Base-by-base conservation (phyloP, 208 protist genomes). In the Strigomonas oncopelti region DNA sequence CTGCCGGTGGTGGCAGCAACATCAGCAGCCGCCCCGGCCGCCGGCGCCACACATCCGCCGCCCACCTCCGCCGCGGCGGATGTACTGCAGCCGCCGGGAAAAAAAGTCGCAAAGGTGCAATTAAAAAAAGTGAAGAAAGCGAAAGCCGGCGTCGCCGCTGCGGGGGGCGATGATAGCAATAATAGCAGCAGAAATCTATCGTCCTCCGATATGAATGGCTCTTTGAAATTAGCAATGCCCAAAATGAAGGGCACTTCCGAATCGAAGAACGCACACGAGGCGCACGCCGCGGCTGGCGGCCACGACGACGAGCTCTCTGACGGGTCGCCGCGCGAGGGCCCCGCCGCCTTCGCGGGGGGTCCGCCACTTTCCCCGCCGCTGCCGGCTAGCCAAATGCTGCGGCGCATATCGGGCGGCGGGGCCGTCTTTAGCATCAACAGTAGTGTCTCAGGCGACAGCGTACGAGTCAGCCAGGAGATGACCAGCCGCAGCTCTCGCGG, bases 401-500 rank as follows among this genome's bases (percentile, higher is more conserved):
- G 42, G 0, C 63, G 31, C 11, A 61, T n/a, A 22, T 31, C 31
- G 54, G 61, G 64, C 65, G n/a, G 32, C 32, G 18, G 9, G 27
- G 14, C 34, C 56, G 53, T 58, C 31, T 61, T 54, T 36, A 59
- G 42, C 60, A 53, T 25, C 38, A 52, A 32, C 52, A 57, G 54
- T 61, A 18, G 56, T 59, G 4, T 71, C 34, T 62, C 52, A 8
- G 53, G 0, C 36, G 0, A 68, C 14, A 83, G 77, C 51, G 9
- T 71, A 18, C 22, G 24, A 3, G 24, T 24, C 22, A 14, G 4
- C 9, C 24, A 24, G 51, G 20, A 24, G 1, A n/a, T 22, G 22
- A 5, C 2, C 22, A 28, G 51, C 51, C 22, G 51, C 51, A 18
- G 51, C 51, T 5, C 24, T 3, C 46, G 46, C 16, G 46, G 46